Percentiles rank a stretch among this genome's conserved stretches.
Evolutionary conservation across 1,284 basidiomycete genomes (phyloP).

Genomic region (Ustilago vetiveriae): DNA sequence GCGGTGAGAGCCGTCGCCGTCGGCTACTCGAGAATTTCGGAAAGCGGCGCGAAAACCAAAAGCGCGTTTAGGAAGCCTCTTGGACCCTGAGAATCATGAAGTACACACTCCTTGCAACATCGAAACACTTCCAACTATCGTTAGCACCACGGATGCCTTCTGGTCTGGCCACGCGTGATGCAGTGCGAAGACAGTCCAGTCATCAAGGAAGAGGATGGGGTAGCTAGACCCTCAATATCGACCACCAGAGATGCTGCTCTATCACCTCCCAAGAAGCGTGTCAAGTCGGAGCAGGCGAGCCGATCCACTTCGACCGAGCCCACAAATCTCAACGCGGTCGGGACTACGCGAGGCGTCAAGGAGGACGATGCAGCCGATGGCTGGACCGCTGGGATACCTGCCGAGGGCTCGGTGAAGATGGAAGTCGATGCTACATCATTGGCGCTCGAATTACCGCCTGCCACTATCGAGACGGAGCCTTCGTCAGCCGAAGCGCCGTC

Average conservation of each 20-base stretch:
- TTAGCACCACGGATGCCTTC: too few species aligned
- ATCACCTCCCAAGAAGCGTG: constrained; percentile 26
- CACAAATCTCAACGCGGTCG: not conserved
- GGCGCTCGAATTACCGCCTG: not conserved
- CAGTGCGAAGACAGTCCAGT: not conserved
- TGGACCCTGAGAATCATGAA: constrained; percentile 34
- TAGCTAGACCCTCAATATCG: constrained; percentile 1
- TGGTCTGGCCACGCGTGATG: not conserved
- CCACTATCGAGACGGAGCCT: constrained; percentile 7
- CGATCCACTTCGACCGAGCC: constrained; percentile 4
- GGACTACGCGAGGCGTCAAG: not conserved
- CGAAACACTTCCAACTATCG: not conserved
- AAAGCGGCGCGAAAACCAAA: not conserved
- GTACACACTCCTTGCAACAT: too few species aligned
- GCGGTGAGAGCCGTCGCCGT: too few species aligned
- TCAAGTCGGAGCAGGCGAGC: constrained; percentile 17
- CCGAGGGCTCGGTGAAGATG: not conserved
- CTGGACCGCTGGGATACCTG: too few species aligned
- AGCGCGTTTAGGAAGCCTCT: not conserved
- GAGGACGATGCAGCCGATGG: not conserved
- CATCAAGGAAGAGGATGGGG: not conserved
- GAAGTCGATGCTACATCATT: constrained; percentile 1
- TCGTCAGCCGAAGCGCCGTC: not conserved
- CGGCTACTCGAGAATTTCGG: not conserved
- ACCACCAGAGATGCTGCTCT: constrained; percentile 9